Evolutionary conservation across 352 stramenopile species (phyloP).

Genomic region (Pythium sp.): DNA sequence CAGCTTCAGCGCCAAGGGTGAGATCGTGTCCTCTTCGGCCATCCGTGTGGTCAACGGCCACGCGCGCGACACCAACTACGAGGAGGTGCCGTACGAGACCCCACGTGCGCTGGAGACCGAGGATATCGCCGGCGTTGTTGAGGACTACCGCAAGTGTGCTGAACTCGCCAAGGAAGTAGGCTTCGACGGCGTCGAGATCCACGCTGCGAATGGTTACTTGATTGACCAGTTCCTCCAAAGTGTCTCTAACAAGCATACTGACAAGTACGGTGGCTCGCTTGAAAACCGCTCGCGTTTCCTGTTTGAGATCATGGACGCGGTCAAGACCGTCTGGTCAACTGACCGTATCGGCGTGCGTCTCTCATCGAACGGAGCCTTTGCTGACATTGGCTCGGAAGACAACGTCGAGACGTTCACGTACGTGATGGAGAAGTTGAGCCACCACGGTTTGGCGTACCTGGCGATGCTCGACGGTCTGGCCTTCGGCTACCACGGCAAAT

Average conservation of each 20-base stretch:
- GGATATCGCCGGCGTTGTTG: not conserved
- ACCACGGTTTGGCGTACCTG: constrained; percentile 25
- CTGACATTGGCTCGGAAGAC: constrained; percentile 34
- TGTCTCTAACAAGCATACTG: constrained; percentile 64
- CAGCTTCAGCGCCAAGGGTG: constrained; percentile 13
- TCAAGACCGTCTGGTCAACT: constrained; percentile 14
- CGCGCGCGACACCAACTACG: not conserved
- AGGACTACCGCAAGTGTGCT: constrained; percentile 24
- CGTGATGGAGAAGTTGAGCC: constrained; percentile 12
- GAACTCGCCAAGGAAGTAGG: constrained; percentile 53
- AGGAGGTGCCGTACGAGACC: not conserved
- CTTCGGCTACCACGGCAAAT: constrained; percentile 22
- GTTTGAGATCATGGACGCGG: constrained; percentile 41
- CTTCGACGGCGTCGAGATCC: constrained; percentile 88
- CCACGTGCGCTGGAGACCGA: constrained; percentile 1
- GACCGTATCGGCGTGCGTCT: constrained; percentile 16
- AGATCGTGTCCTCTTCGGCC: constrained; percentile 7
- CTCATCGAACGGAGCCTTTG: constrained; percentile 50
- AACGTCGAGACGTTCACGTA: constrained; percentile 20
- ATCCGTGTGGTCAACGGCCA: constrained; percentile 16
- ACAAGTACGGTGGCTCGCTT: constrained; percentile 70
- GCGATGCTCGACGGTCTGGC: constrained; percentile 26
- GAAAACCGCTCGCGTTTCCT: constrained; percentile 68
- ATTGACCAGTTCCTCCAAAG: constrained; percentile 87
- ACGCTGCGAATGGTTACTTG: constrained; percentile 85